These are phyloP conservation scores for Camellia lanceoleosa DNA, from an alignment of 148 eudicot species.

Conservation along the genomic window DNA sequence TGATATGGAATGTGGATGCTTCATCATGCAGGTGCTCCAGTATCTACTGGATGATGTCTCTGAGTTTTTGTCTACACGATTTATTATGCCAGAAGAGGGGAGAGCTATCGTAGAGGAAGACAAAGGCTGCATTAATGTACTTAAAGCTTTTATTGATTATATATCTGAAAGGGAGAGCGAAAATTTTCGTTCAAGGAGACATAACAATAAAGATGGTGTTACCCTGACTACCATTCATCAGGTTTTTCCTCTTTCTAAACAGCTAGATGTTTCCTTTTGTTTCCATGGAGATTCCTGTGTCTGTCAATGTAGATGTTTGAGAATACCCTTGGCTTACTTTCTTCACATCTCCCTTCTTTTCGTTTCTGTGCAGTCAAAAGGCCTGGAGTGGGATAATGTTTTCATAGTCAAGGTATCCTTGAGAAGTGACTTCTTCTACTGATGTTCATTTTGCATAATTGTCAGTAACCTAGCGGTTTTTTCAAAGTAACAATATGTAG, in stretches of 20 bases:
- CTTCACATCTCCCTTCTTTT: conserved; percentile 11
- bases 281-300: not conserved
- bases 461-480: not conserved
- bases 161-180: conserved; percentile 81
- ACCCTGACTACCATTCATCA: conserved; percentile 94
- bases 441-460: conserved; percentile 5
- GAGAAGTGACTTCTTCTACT: not conserved
- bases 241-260: conserved; percentile 36
- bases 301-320: not conserved
- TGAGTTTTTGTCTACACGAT: conserved; percentile 55
- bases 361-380: conserved; percentile 73
- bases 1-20: conserved; percentile 9
- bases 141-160: conserved; percentile 69
- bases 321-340: conserved; percentile 1
- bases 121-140: conserved; percentile 55
- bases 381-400: conserved; percentile 96
- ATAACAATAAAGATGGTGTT: conserved; percentile 74
- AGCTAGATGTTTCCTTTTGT: not conserved
- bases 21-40: conserved; percentile 64
- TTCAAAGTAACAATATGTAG: not conserved
- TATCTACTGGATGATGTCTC: conserved; percentile 83
- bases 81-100: conserved; percentile 32
- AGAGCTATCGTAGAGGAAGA: conserved; percentile 26
- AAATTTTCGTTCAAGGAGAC: conserved; percentile 71
- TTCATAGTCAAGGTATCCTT: conserved; percentile 81